Evolutionary conservation across 2,329 filamentous ascomycete species (phyloP), one percentile per base, ranked within the genome.

Genomic region (Alternaria alternata): DNA sequence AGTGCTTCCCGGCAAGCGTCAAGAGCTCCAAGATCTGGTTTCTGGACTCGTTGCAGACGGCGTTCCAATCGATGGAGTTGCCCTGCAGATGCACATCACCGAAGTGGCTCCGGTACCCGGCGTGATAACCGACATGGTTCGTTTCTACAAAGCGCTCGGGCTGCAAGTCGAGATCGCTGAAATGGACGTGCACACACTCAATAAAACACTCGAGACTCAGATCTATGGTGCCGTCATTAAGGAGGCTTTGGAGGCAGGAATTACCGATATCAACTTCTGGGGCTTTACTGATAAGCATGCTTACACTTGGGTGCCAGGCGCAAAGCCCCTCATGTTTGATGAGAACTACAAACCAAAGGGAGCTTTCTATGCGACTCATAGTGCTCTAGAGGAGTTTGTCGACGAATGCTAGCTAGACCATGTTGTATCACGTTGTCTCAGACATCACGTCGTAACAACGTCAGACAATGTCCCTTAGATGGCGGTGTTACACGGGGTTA

Each of bases 71-170:
- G 59, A 62, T 38, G 54, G 59, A 41, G 51, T 62, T 18, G 54
- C 59, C n/a, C 54, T 62, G n/a, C 59, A 62, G 22, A 54, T 62
- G 48, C 59, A 62, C 12, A 51, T 62, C 14, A 59, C 59, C 22
- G 34, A 51, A 57, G 54, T 51, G 4, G 49, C 44, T 7, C 54
- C 51, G n/a, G n/a, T 44, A 46, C 59, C 49, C 14, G 51, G 51
- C n/a, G 44, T 62, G 16, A 20, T 55, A 12, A 59, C 54, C 4
- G 59, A 55, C 12, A 62, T 51, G 32, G 44, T 59, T 24, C 52
- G 30, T 8, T 59, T 47, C 30, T 59, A 52, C 55, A 52, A 55
- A 5, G 55, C 55, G 7, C 51, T 62, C 26, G 51, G 51, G 9
- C 59, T 62, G 5, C 49, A 62, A 39, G 55, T 62, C 5, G 30